A percentile compares a stretch with the other conserved stretches of the same genome.
phyloP scores from a whole-genome alignment of 2,329 filamentous ascomycete species.

The Paracoccidioides brasiliensis region DNA sequence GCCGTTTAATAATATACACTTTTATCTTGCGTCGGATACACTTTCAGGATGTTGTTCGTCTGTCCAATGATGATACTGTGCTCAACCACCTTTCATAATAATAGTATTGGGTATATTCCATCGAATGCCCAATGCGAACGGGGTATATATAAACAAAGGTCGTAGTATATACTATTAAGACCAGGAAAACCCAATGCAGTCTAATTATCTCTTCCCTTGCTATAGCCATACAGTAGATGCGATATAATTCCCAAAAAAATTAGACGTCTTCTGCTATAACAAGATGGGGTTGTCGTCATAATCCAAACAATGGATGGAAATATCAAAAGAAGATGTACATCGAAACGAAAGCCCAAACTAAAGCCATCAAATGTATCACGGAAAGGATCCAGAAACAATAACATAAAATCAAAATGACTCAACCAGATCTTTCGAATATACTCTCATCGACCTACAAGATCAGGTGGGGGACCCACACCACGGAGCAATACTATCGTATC shows the following conservation, averaged over 20 bases:
- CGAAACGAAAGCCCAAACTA: neutral
- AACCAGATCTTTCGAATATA: neutral
- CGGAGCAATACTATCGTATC: constrained; percentile 83
- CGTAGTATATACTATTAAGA: neutral
- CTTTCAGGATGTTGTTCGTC: too few species aligned
- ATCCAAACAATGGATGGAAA: neutral
- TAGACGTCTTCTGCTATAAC: neutral
- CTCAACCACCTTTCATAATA: too few species aligned
- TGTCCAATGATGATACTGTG: too few species aligned
- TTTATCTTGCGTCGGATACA: too few species aligned
- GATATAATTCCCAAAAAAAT: neutral
- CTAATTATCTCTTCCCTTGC: neutral
- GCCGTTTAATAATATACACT: too few species aligned
- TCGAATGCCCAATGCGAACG: too few species aligned
- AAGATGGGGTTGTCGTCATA: neutral
- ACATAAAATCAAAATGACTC: neutral
- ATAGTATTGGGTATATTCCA: too few species aligned
- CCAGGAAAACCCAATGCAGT: neutral
- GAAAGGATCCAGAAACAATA: neutral
- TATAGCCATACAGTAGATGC: neutral
- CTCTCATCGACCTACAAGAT: constrained; percentile 48
- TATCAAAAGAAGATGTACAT: neutral
- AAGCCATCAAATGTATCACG: neutral
- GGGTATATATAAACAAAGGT: too few species aligned
- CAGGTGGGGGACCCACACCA: constrained; percentile 67